Evolutionary conservation across 164 flowering plant genomes (phyloP).

Genomic region (Chimonanthus salicifolius): DNA sequence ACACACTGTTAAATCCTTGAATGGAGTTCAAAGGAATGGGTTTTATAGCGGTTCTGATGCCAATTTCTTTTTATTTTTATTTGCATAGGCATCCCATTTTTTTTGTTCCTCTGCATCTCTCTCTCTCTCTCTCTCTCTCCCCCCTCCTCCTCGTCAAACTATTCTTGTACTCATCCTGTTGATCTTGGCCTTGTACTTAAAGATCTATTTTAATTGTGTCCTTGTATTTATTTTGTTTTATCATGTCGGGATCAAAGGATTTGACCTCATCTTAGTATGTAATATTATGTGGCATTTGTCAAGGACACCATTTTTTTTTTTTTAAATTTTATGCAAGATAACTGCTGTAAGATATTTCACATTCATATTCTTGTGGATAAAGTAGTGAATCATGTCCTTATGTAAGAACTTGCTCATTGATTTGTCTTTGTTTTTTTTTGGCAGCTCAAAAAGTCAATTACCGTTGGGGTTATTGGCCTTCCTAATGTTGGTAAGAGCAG

Average conservation of each 20-base stretch:
- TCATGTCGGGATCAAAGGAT: not conserved
- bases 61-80: too few species aligned
- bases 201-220: not conserved
- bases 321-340: not conserved
- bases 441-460: slow-evolving; percentile 88
- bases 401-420: not conserved
- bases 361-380: not conserved
- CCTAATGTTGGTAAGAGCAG: slow-evolving; percentile 99
- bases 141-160: too few species aligned
- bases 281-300: not conserved
- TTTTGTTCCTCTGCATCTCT: too few species aligned
- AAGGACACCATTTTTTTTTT: not conserved
- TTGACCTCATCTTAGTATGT: not conserved
- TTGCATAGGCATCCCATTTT: not conserved
- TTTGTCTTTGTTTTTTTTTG: slow-evolving; percentile 4
- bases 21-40: too few species aligned
- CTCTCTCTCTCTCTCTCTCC: too few species aligned
- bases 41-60: too few species aligned
- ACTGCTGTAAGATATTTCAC: not conserved
- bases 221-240: not conserved
- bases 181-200: too few species aligned
- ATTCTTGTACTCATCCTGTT: too few species aligned
- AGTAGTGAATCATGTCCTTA: not conserved
- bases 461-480: slow-evolving; percentile 86
- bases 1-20: too few species aligned